Percentiles rank a stretch among this genome's conserved stretches.
These are phyloP conservation scores for Eleusine indica DNA, from an alignment of 176 grass and related monocot genomes.

Conservation along the genomic window DNA sequence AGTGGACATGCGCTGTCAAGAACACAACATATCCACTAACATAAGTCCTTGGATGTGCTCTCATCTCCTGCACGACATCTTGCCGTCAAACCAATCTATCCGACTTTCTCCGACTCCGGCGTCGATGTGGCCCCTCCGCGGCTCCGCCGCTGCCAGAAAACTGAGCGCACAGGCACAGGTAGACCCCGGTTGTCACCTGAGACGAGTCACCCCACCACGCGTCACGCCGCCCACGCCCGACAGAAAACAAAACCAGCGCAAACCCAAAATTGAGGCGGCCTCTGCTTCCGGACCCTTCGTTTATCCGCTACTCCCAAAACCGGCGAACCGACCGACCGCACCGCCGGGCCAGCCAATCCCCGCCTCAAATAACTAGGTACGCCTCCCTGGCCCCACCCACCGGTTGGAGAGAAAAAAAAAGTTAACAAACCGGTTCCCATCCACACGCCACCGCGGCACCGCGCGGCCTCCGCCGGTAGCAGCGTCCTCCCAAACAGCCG, in stretches of 20 bases:
- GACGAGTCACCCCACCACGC: conserved; percentile 34
- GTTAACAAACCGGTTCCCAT: conserved; percentile 6
- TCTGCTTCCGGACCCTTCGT: conserved; percentile 23
- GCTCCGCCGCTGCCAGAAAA: not conserved
- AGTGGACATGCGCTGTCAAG: too few relatives aligned
- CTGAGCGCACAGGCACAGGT: not conserved
- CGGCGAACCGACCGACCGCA: conserved; percentile 22
- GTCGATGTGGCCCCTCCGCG: not conserved
- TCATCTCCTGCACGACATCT: too few relatives aligned
- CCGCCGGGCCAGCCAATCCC: conserved; percentile 21
- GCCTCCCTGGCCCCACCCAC: conserved; percentile 31
- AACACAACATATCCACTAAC: too few relatives aligned
- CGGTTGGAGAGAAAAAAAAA: not conserved
- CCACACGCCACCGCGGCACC: conserved; percentile 42
- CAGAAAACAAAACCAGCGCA: conserved; percentile 1
- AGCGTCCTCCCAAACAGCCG: not conserved
- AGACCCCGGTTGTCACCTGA: not conserved
- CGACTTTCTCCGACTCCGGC: too few relatives aligned
- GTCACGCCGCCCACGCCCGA: not conserved
- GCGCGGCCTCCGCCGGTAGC: not conserved
- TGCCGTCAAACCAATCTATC: too few relatives aligned
- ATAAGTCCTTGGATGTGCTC: too few relatives aligned
- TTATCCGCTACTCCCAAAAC: conserved; percentile 35
- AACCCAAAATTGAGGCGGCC: not conserved
- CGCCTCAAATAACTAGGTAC: conserved; percentile 28